These are phyloP conservation scores for Aspergillus oerlinghausenensis DNA, from an alignment of 2,329 filamentous ascomycete genomes.

Conservation along the genomic window DNA sequence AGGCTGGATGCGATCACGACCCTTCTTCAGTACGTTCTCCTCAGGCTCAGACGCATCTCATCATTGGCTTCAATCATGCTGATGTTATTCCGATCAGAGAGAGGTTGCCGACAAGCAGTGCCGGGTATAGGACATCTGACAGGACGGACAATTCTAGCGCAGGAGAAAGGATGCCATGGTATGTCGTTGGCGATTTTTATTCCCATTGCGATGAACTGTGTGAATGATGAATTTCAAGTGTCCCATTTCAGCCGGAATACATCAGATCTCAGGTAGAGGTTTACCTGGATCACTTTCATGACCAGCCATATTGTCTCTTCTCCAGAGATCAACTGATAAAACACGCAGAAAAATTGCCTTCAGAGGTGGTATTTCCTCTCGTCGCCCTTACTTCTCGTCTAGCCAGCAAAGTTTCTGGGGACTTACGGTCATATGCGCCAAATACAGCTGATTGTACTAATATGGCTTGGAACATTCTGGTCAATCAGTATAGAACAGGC, in stretches of 20 bases:
- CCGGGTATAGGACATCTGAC: neutral
- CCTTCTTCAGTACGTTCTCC: constrained; percentile 14
- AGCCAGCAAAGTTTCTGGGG: constrained; percentile 6
- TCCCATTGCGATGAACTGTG: neutral
- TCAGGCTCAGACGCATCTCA: neutral
- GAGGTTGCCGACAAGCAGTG: constrained; percentile 5
- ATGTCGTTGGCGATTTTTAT: neutral
- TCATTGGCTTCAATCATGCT: too few species aligned
- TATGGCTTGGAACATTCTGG: constrained; percentile 20
- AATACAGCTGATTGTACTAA: constrained; percentile 8
- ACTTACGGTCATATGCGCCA: neutral
- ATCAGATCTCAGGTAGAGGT: constrained; percentile 16
- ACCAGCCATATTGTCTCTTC: constrained; percentile 24
- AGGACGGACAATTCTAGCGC: neutral
- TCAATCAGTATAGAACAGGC: constrained; percentile 11
- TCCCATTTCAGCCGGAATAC: constrained; percentile 1
- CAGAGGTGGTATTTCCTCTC: constrained; percentile 18
- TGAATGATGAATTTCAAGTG: neutral
- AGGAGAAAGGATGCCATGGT: neutral
- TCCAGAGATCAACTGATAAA: constrained; percentile 14
- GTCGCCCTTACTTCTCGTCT: constrained; percentile 21
- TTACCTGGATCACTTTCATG: constrained; percentile 20
- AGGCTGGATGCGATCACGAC: constrained; percentile 17
- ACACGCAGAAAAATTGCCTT: constrained; percentile 9
- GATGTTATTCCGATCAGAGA: constrained; percentile 4